phyloP scores from a whole-genome alignment of 306 rosid genomes.

The Calophaca sinica region DNA sequence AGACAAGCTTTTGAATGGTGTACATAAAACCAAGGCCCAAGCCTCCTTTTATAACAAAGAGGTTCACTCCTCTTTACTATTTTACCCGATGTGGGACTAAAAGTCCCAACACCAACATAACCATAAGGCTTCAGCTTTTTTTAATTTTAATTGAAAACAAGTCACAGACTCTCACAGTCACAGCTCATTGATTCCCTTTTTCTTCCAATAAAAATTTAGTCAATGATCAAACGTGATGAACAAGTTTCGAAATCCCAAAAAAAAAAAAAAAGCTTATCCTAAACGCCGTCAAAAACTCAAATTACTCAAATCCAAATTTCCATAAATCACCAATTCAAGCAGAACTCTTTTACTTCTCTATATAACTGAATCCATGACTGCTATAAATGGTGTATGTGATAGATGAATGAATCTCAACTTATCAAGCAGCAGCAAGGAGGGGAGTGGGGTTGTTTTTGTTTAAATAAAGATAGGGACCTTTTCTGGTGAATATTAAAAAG shows the following conservation, averaged over 20 bases:
- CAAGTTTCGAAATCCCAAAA: slow-evolving; percentile 48
- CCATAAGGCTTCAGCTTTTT: slow-evolving; percentile 43
- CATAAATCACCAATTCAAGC: slow-evolving; percentile 34
- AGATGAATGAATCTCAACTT: too few relatives aligned
- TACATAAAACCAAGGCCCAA: too few relatives aligned
- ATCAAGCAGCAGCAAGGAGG: slow-evolving; percentile 33
- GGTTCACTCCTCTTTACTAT: too few relatives aligned
- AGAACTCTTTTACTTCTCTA: slow-evolving; percentile 40
- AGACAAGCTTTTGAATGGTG: too few relatives aligned
- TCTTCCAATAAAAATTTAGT: slow-evolving; percentile 33
- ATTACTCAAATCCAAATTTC: slow-evolving; percentile 3
- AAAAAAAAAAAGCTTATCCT: slow-evolving; percentile 22
- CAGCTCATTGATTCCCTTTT: slow-evolving; percentile 45
- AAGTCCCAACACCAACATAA: too few relatives aligned
- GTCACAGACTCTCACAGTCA: not conserved
- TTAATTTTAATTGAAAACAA: not conserved
- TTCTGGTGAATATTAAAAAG: too few relatives aligned
- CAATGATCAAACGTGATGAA: slow-evolving; percentile 43
- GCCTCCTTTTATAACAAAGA: too few relatives aligned
- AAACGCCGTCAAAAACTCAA: slow-evolving; percentile 26
- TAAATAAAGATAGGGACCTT: too few relatives aligned
- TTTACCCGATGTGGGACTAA: too few relatives aligned
- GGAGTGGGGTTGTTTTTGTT: too few relatives aligned
- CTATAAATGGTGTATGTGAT: slow-evolving; percentile 19
- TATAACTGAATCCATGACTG: slow-evolving; percentile 49